Percentiles rank a stretch among this genome's conserved stretches.
These are phyloP conservation scores for Chlamydomonas sp. DNA, from an alignment of 139 green algal genomes.

Conservation along the genomic window DNA sequence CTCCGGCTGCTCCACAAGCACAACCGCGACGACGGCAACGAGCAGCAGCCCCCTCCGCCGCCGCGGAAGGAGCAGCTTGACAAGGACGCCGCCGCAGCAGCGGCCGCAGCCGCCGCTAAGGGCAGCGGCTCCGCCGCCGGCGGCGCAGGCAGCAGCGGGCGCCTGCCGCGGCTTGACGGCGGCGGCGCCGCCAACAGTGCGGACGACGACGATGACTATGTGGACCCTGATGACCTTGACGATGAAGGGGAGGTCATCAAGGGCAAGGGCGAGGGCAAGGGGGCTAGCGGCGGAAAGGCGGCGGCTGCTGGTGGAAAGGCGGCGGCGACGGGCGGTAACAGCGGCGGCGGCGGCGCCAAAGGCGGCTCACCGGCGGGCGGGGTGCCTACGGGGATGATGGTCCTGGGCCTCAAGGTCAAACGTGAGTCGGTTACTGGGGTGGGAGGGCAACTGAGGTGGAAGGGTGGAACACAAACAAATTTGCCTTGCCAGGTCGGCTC, in stretches of 20 bases:
- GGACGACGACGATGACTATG: slow-evolving; percentile 26
- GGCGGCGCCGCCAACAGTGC: neutral
- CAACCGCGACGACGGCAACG: slow-evolving; percentile 16
- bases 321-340: neutral
- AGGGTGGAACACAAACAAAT: neutral
- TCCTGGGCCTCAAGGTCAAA: slow-evolving; percentile 1
- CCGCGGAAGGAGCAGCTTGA: too few relatives aligned
- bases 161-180: slow-evolving; percentile 1
- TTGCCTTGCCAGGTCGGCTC: too few relatives aligned
- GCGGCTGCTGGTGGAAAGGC: neutral
- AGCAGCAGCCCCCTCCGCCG: neutral
- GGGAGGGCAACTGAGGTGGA: neutral
- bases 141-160: neutral
- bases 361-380: neutral
- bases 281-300: neutral
- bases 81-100: neutral
- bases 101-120: neutral
- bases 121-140: too few relatives aligned
- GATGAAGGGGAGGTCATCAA: neutral
- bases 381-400: neutral
- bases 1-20: slow-evolving; percentile 27
- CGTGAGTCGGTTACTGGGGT: neutral
- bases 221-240: slow-evolving; percentile 35
- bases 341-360: neutral
- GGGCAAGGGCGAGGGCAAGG: neutral